Evolutionary conservation across 2,329 filamentous ascomycete genomes (phyloP), one percentile per base, ranked within the genome.

Genomic region (Trichoderma afroharzianum): DNA sequence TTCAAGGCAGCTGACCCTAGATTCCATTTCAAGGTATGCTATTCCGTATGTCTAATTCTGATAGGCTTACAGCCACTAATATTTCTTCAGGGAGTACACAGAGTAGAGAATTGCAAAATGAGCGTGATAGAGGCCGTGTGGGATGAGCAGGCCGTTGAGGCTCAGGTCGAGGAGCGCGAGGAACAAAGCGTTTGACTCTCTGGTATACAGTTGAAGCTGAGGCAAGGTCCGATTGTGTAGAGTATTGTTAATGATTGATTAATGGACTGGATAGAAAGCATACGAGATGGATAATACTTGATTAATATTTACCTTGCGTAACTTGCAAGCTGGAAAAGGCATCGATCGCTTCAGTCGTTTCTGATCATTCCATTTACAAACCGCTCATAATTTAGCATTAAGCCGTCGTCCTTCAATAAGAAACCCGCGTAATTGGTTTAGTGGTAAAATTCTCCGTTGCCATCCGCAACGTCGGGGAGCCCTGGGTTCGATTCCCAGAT

Each of bases 51-150:
- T 30, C 11, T 6, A 3, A 3, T 1, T 6, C 11, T 9, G 5
- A 32, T 32, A 11, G 15, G 3, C 6, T 18, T 3, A 1, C 32
- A 2, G 12, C n/a, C 11, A 63, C 39, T 73, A 4, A 55, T 63
- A 66, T n/a, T 59, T 8, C 18, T 3, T 6, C 32, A 83, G 82
- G 81, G 84, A 1, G 81, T 84, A 3, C 81, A 76, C 9, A 81
- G 84, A 68, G 77, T 77, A 2, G 76, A 80, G 18, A 82, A 80
- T 3, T 85, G 82, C 73, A 78, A 83, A 58, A 86, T 86, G 85
- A 84, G 83, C 63, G 79, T 86, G 26, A 77, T 86, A 24, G 85
- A 86, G 73, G 85, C 84, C 11, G 81, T 85, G 21, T 86, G 85
- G 85, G 77, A 80, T 63, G 81, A 78, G 12, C 72, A 77, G 21